A percentile compares a stretch with the other conserved stretches of the same genome.
Evolutionary conservation across 2,329 filamentous ascomycete species (phyloP).

Genomic region (Ascochyta lentis): DNA sequence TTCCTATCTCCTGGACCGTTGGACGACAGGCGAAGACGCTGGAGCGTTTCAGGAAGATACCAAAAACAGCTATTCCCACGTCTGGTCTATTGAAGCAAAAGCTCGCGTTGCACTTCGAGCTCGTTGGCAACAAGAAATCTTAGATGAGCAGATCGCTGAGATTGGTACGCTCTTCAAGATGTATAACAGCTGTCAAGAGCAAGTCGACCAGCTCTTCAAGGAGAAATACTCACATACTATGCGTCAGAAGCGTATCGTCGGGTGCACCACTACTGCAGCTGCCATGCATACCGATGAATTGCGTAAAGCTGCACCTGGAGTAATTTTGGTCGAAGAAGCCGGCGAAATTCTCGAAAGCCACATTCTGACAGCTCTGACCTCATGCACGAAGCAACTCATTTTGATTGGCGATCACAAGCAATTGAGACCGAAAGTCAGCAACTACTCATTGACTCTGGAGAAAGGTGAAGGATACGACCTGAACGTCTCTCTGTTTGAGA

Average conservation of each 20-base stretch:
- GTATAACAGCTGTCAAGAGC: slow-evolving; percentile 53
- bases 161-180: slow-evolving; percentile 50
- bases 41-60: slow-evolving; percentile 52
- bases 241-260: slow-evolving; percentile 66
- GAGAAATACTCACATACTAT: slow-evolving; percentile 49
- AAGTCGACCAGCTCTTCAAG: slow-evolving; percentile 43
- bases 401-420: slow-evolving; percentile 78
- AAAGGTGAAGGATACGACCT: slow-evolving; percentile 70
- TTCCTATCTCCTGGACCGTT: slow-evolving; percentile 62
- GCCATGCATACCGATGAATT: slow-evolving; percentile 67
- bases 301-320: slow-evolving; percentile 60
- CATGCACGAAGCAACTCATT: slow-evolving; percentile 67
- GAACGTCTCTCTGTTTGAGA: slow-evolving; percentile 72
- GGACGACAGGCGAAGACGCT: slow-evolving; percentile 57
- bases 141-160: slow-evolving; percentile 58
- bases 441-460: slow-evolving; percentile 67
- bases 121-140: slow-evolving; percentile 40
- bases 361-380: slow-evolving; percentile 65
- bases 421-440: slow-evolving; percentile 70
- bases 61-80: slow-evolving; percentile 24
- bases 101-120: slow-evolving; percentile 45
- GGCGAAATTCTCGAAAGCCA: slow-evolving; percentile 76
- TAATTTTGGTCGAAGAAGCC: slow-evolving; percentile 74
- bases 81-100: slow-evolving; percentile 62
- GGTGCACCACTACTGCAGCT: slow-evolving; percentile 73